phyloP scores from a whole-genome alignment of 2,329 filamentous ascomycete species.

The Diplodia sapinea region DNA sequence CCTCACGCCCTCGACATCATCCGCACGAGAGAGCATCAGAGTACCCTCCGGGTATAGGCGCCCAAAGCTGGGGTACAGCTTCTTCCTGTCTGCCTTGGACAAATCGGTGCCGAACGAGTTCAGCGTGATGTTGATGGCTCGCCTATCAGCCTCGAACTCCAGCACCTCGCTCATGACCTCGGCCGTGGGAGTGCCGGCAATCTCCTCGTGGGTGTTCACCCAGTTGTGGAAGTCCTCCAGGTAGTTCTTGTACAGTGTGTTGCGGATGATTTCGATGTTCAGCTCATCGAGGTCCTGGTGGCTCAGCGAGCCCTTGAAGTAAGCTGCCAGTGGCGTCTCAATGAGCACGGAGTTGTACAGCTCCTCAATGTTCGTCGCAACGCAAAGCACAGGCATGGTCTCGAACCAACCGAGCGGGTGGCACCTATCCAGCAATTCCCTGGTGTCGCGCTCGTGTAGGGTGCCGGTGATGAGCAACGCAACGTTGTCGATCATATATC shows the following conservation, averaged over 20 bases:
- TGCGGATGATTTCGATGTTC: conserved; percentile 98
- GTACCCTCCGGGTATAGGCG: conserved; percentile 92
- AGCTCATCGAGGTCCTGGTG: conserved; percentile 97
- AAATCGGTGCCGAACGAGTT: conserved; percentile 98
- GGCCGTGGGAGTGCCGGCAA: conserved; percentile 84
- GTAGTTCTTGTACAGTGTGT: conserved; percentile 99
- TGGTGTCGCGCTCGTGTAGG: conserved; percentile 94
- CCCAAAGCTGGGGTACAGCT: conserved; percentile 92
- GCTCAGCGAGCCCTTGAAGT: conserved; percentile 95
- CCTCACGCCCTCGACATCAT: conserved; percentile 91
- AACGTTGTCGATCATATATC: conserved; percentile 99
- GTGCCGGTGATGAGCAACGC: conserved; percentile 97
- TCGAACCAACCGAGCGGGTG: conserved; percentile 99
- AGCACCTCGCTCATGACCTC: conserved; percentile 96
- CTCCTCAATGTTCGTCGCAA: conserved; percentile 98
- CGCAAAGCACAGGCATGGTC: conserved; percentile 96
- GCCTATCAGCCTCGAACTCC: conserved; percentile 93
- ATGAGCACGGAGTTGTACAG: conserved; percentile 98
- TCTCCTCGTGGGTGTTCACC: conserved; percentile 85
- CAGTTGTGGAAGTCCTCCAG: conserved; percentile 97
- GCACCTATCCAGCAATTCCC: conserved; percentile 92
- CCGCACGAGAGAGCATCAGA: conserved; percentile 90
- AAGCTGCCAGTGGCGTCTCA: conserved; percentile 92
- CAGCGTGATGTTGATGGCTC: conserved; percentile 98
- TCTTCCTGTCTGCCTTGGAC: conserved; percentile 89